Evolutionary conservation across 345 rosid genomes (phyloP).

Genomic region (Arabidopsis thaliana): DNA sequence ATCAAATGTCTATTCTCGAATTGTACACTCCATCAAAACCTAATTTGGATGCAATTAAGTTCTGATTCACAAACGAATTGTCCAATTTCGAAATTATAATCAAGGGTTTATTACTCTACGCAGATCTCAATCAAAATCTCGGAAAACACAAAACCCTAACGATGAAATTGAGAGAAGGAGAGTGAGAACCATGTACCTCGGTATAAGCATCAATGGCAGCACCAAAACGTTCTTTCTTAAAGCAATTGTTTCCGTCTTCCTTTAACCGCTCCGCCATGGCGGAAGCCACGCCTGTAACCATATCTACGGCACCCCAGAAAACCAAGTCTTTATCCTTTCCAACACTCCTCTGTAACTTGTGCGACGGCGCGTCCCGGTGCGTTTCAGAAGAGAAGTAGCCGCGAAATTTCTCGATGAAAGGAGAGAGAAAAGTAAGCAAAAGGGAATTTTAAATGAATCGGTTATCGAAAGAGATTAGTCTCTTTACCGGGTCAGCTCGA

Average conservation of each 20-base stretch:
- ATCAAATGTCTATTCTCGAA: not conserved
- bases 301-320: conserved; percentile 33
- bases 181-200: conserved; percentile 51
- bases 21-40: not conserved
- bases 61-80: not conserved
- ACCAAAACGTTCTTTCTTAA: conserved; percentile 64
- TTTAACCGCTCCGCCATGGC: conserved; percentile 57
- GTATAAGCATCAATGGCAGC: conserved; percentile 97
- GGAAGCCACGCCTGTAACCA: conserved; percentile 48
- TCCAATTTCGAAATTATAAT: conserved; percentile 1
- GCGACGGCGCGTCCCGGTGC: conserved; percentile 16
- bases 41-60: not conserved
- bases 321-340: not conserved
- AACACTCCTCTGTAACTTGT: not conserved
- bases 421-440: not conserved
- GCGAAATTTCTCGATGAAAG: conserved; percentile 36
- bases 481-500: conserved; percentile 34
- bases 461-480: not conserved
- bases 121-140: conserved; percentile 25
- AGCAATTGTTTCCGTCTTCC: conserved; percentile 69
- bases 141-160: conserved; percentile 26
- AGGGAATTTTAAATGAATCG: not conserved
- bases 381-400: conserved; percentile 33
- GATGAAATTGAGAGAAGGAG: not conserved
- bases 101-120: not conserved